These are phyloP conservation scores for Lasiosphaeria hispida DNA, from an alignment of 495 filamentous ascomycete genomes.

Conservation along the genomic window DNA sequence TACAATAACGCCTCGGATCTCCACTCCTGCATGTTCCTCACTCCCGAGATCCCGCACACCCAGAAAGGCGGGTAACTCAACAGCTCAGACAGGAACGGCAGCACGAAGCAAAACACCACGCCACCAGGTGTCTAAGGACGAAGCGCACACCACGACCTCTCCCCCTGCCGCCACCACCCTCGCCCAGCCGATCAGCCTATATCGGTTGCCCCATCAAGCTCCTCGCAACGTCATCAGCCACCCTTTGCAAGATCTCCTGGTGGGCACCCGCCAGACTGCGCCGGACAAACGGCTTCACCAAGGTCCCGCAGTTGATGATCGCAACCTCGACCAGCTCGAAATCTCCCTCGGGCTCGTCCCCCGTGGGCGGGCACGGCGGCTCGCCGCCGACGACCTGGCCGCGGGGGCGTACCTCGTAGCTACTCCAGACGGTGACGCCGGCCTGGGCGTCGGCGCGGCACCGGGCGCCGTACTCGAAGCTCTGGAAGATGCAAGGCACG, in stretches of 20 bases:
- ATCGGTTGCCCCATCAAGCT: not conserved
- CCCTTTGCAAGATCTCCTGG: slow-evolving; percentile 23
- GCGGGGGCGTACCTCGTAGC: slow-evolving; percentile 32
- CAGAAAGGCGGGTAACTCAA: no score
- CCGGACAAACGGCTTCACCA: slow-evolving; percentile 35
- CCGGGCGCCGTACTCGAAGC: slow-evolving; percentile 31
- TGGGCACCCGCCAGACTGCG: slow-evolving; percentile 26
- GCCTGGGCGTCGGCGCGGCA: slow-evolving; percentile 29
- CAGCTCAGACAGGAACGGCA: no score
- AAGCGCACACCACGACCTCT: no score
- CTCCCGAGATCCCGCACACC: no score
- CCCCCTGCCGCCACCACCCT: no score
- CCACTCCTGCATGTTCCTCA: no score
- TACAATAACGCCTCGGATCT: no score
- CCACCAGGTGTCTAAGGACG: no score
- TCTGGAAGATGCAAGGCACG: slow-evolving; percentile 36
- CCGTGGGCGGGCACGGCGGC: slow-evolving; percentile 1
- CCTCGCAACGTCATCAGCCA: slow-evolving; percentile 20
- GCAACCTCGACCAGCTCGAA: slow-evolving; percentile 36
- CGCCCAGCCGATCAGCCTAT: not conserved
- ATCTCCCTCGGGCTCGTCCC: slow-evolving; percentile 18
- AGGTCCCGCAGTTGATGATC: slow-evolving; percentile 23
- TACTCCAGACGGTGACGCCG: slow-evolving; percentile 35
- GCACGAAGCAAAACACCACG: no score
- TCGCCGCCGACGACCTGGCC: slow-evolving; percentile 19